Evolutionary conservation across 2,329 filamentous ascomycete species (phyloP), one percentile per base, ranked within the genome.

Genomic region (Ascocoryne sarcoides): DNA sequence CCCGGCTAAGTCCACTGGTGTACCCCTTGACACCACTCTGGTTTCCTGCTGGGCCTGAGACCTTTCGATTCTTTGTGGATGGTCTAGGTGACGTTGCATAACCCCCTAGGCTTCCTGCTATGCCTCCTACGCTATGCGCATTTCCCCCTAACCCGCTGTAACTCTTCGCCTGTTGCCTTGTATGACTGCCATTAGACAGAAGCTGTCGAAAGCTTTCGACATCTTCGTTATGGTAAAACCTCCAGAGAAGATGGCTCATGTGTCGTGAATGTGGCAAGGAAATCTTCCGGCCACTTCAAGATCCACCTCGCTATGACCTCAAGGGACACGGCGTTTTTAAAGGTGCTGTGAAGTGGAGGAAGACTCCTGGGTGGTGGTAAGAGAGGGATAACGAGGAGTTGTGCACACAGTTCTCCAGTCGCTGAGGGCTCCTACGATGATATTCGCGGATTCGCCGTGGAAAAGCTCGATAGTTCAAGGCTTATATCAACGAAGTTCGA

Each of bases 201-300:
- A 93, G 76, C 70, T 82, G 83, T 69, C 84, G 83, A 75, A 98
- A 96, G 61, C 71, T 79, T 63, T 94, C 89, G 79, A 95, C 84
- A 79, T 98, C 88, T 75, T 95, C 85, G 79, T 95, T 84, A 72
- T 93, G 83, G 64, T 90, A 96, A 64, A 78, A 86, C 75, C 88
- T 89, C 90, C 90, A 95, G 65, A 98, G 79, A 76, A 84, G 77
- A 71, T 88, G 83, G 82, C 86, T 96, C 90, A 96, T 92, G 79
- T 78, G 79, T 68, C 62, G 64, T 54, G 53, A 57, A 48, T 48
- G 49, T 53, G 49, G 56, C 46, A 47, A 55, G 60, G 58, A 59
- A 10, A 59, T 51, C 50, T 54, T 47, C 56, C 51, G 32, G 33
- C 37, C 49, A 54, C 55, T 57, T 53, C 53, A 49, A 45, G 36